Evolutionary conservation across 352 stramenopile species (phyloP).

Genomic region (Phytophthora pinifolia): DNA sequence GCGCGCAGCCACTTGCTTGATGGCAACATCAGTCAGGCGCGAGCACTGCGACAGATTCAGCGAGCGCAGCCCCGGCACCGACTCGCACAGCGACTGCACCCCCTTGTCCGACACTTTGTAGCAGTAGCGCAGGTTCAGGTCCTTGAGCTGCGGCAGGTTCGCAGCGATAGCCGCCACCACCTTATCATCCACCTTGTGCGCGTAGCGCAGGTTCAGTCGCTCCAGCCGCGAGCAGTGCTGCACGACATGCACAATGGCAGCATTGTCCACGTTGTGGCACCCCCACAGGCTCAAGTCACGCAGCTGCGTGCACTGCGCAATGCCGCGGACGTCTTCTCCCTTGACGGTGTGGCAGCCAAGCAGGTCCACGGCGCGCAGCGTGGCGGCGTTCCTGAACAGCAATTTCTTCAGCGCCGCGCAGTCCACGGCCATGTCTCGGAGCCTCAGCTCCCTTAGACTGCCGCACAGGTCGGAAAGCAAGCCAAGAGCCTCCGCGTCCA

Average conservation of each 20-base stretch:
- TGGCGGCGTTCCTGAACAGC: conserved; percentile 41
- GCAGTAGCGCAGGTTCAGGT: conserved; percentile 85
- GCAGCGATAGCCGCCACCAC: conserved; percentile 57
- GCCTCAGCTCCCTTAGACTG: conserved; percentile 54
- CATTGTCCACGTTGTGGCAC: conserved; percentile 82
- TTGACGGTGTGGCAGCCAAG: conserved; percentile 76
- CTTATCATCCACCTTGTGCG: conserved; percentile 83
- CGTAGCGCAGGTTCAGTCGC: conserved; percentile 78
- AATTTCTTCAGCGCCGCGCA: conserved; percentile 46
- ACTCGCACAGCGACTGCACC: conserved; percentile 56
- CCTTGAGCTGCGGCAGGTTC: conserved; percentile 47
- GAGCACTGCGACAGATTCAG: conserved; percentile 84
- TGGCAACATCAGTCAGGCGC: conserved; percentile 73
- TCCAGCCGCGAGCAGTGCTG: conserved; percentile 46
- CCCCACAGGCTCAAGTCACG: conserved; percentile 67
- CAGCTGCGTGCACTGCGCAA: conserved; percentile 49
- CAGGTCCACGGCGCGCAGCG: conserved; percentile 69
- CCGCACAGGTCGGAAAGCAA: conserved; percentile 45
- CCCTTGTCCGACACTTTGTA: conserved; percentile 82
- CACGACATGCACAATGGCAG: conserved; percentile 53
- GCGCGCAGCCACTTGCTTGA: conserved; percentile 54
- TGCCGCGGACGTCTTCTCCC: conserved; percentile 44
- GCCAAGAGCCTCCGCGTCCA: conserved; percentile 47
- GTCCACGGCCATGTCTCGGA: conserved; percentile 77
- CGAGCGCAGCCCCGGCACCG: conserved; percentile 43